A percentile compares a stretch with the other conserved stretches of the same genome.
These are phyloP conservation scores for Poa annua DNA, from an alignment of 176 grass and related monocot species.

Conservation along the genomic window DNA sequence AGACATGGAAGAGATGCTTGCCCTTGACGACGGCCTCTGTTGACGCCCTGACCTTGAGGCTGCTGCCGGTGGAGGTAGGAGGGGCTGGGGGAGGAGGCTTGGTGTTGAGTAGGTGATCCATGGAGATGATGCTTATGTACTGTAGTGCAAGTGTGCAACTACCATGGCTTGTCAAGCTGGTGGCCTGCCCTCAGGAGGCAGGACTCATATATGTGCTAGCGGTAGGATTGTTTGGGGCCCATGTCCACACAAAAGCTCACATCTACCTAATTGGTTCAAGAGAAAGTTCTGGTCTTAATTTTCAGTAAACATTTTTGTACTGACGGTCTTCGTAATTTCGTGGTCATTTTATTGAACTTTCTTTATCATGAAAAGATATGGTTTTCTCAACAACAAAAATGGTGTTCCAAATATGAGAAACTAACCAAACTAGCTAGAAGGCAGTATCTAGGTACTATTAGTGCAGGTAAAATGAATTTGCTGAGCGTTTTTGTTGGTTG, in stretches of 20 bases:
- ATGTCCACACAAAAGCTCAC: background rate
- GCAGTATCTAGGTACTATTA: background rate
- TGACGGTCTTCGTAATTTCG: background rate
- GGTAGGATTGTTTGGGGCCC: background rate
- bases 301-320: background rate
- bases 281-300: background rate
- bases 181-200: slow-evolving; percentile 1
- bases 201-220: slow-evolving; percentile 24
- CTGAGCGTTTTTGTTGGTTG: background rate
- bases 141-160: background rate
- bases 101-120: slow-evolving; percentile 36
- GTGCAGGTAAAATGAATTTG: background rate
- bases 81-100: slow-evolving; percentile 29
- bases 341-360: background rate
- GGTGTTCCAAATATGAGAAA: background rate
- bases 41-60: slow-evolving; percentile 1
- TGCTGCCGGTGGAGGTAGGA: background rate
- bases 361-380: background rate
- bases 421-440: background rate
- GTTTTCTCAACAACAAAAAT: no score
- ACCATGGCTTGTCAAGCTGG: slow-evolving; percentile 3
- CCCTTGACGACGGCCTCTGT: slow-evolving; percentile 1
- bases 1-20: slow-evolving; percentile 35
- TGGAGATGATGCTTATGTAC: slow-evolving; percentile 3
- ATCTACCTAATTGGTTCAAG: background rate